These are phyloP conservation scores for Aspergillus mulundensis DNA, from an alignment of 495 filamentous ascomycete genomes.

Conservation along the genomic window DNA sequence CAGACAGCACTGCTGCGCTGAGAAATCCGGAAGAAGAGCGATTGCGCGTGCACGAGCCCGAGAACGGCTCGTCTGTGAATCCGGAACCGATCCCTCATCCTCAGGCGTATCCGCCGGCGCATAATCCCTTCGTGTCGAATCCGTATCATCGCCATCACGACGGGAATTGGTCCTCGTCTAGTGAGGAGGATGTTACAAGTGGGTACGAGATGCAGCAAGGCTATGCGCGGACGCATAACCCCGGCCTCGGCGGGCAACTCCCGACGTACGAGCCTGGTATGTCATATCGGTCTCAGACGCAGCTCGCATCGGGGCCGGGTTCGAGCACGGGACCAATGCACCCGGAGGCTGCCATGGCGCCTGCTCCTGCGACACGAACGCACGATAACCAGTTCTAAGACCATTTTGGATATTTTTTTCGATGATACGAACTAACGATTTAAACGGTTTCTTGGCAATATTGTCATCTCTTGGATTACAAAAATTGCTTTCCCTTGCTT, in stretches of 20 bases:
- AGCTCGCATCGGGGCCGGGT: background rate
- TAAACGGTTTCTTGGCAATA: background rate
- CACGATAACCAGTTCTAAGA: background rate
- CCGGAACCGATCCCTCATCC: slow-evolving; percentile 5
- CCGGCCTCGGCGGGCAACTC: slow-evolving; percentile 16
- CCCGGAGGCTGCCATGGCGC: background rate
- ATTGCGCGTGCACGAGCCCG: slow-evolving; percentile 19
- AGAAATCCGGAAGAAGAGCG: slow-evolving; percentile 34
- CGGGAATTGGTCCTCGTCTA: slow-evolving; percentile 40
- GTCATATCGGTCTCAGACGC: slow-evolving; percentile 32
- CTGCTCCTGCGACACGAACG: background rate
- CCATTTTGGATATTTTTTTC: background rate
- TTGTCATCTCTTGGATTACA: background rate
- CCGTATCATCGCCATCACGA: slow-evolving; percentile 30
- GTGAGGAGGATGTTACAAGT: slow-evolving; percentile 37
- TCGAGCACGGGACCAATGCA: background rate
- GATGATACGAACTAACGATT: slow-evolving; percentile 3
- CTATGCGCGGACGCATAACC: slow-evolving; percentile 27
- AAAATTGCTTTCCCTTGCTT: background rate
- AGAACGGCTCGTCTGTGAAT: slow-evolving; percentile 6
- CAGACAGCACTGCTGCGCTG: slow-evolving; percentile 30
- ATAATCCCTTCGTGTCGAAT: slow-evolving; percentile 25
- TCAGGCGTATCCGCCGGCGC: slow-evolving; percentile 12
- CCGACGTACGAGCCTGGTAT: slow-evolving; percentile 30
- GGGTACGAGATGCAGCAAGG: slow-evolving; percentile 43